Base-by-base conservation (phyloP, 2,329 filamentous ascomycete genomes). In the Fusarium sp. region DNA sequence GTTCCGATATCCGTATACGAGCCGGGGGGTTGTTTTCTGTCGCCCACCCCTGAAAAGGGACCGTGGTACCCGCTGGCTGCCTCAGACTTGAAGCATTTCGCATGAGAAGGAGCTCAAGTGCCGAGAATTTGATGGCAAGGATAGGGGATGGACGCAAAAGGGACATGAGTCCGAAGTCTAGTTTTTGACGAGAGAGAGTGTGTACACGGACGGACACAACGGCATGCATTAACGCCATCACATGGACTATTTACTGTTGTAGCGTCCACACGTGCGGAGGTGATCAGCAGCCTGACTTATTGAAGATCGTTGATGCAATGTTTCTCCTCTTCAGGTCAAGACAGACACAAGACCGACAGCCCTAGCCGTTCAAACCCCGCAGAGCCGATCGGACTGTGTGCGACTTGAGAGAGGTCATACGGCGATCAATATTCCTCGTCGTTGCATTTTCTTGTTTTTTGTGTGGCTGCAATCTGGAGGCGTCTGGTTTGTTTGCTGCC, bases 31-130 rank as follows among this genome's bases (percentile, higher is more conserved):
- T 24, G 24, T 24, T 24, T 59, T 46, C 24, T 55, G 49, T 46
- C 58, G 2, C 24, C 6, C n/a, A 36, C 71, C 71, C 71, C 71
- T 72, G 71, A 51, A 51, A 73, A 74, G 42, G 49, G 42, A 46
- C 60, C 31, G 24, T 5, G 62, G 71, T 64, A 58, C 49, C 65
- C 31, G 20, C 17, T 58, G 24, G 35, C 20, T 36, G 29, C 60
- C 17, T 33, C 29, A 49, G 51, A 27, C 24, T 42, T 49, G 17
- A 35, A 55, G 36, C 55, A 58, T 20, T 24, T 55, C 61, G 53
- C n/a, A 56, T 57, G 44, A 24, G 12, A 11, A 16, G 36, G 35
- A 59, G 27, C 29, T 53, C 14, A 60, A 53, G 27, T 27, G 46
- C 56, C 31, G 27, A 66, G 58, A 42, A 53, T 33, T 29, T 12